These are phyloP conservation scores for Neonectria ditissima DNA, from an alignment of 2,329 filamentous ascomycete genomes.

Conservation along the genomic window DNA sequence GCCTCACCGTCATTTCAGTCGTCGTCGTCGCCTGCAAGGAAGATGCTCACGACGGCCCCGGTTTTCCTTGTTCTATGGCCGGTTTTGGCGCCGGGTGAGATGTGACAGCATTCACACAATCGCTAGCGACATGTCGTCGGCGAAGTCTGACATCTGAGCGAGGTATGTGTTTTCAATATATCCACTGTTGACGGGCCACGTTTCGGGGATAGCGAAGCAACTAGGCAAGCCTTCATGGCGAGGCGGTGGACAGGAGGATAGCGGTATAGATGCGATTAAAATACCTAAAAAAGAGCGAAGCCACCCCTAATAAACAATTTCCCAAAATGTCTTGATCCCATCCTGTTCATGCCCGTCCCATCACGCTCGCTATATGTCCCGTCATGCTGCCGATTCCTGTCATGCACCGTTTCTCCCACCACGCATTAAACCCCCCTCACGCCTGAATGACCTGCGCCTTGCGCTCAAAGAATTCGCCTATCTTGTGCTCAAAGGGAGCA, in stretches of 20 bases:
- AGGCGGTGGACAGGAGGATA: neutral
- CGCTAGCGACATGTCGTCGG: neutral
- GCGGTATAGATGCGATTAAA: neutral
- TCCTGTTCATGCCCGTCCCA: neutral
- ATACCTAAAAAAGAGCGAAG: neutral
- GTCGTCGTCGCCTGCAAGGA: neutral
- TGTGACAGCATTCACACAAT: neutral
- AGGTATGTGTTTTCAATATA: neutral
- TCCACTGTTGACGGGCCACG: neutral
- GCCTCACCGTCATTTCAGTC: neutral
- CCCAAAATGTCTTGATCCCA: neutral
- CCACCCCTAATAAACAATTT: neutral
- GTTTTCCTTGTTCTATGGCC: neutral
- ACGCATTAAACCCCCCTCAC: neutral
- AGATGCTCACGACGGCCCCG: neutral
- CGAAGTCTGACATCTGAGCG: neutral
- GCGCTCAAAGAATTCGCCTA: constrained; percentile 14
- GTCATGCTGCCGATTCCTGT: too few relatives aligned
- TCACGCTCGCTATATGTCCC: neutral
- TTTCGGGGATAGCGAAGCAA: neutral
- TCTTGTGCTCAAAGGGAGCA: constrained; percentile 17
- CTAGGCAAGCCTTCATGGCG: neutral
- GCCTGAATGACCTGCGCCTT: neutral
- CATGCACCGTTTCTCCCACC: too few relatives aligned
- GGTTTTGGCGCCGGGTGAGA: neutral